Percentiles rank a stretch among this genome's conserved stretches.
Conservation (phyloP, 805 yeast genomes). For the Myxozyma mucilagina region DNA sequence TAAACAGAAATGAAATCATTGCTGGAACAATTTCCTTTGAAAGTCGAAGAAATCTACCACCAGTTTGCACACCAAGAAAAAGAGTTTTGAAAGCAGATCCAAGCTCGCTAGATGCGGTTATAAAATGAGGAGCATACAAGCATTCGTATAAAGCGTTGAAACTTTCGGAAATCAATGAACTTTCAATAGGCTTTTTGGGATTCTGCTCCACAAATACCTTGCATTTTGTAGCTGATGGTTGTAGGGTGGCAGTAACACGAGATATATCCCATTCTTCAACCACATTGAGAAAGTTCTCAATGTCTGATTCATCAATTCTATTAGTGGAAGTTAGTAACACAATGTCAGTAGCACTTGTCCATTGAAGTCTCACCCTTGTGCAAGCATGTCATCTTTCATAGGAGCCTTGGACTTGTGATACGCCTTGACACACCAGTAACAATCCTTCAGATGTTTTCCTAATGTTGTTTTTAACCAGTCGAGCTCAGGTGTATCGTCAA, state of each 20-base stretch:
- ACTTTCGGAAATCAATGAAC: constrained; percentile 19
- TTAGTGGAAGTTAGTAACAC: background rate
- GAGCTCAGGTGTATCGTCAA: constrained; percentile 27
- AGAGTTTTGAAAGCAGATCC: constrained; percentile 14
- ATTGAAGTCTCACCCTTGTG: constrained; percentile 18
- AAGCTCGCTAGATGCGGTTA: constrained; percentile 14
- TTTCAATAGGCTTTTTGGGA: constrained; percentile 15
- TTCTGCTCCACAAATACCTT: background rate
- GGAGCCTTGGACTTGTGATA: constrained; percentile 26
- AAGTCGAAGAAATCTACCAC: constrained; percentile 32
- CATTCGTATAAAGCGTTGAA: constrained; percentile 34
- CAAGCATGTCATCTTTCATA: constrained; percentile 20
- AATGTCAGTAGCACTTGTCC: background rate
- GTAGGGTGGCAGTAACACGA: constrained; percentile 20
- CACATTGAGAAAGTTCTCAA: constrained; percentile 24
- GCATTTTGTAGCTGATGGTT: constrained; percentile 25
- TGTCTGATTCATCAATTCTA: constrained; percentile 25
- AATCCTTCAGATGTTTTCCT: constrained; percentile 24
- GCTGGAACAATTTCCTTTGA: constrained; percentile 35
- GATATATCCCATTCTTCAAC: constrained; percentile 28
- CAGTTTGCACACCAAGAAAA: constrained; percentile 33
- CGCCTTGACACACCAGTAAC: constrained; percentile 32
- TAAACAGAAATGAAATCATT: constrained; percentile 31
- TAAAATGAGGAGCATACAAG: constrained; percentile 30
- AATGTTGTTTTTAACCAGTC: constrained; percentile 29